phyloP scores from a whole-genome alignment of 108 stramenopile species.

The Fragilariopsis cylindrus region DNA sequence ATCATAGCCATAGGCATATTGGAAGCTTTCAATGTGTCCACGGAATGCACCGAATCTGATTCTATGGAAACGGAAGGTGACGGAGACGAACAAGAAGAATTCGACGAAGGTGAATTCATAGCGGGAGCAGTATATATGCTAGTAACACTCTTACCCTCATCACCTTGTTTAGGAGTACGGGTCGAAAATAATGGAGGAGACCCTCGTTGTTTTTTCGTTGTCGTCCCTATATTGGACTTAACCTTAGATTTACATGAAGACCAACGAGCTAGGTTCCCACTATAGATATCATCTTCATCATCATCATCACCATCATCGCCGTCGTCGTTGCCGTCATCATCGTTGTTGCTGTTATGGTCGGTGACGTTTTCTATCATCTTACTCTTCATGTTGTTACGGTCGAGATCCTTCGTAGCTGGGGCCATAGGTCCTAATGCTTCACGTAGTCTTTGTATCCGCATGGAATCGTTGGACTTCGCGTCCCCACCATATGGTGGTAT shows the following conservation, averaged over 20 bases:
- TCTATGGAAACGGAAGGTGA: neutral
- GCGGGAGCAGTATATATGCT: neutral
- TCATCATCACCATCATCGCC: no score
- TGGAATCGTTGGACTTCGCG: neutral
- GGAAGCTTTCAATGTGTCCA: neutral
- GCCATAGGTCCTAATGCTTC: conserved; percentile 10
- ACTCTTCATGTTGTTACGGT: neutral
- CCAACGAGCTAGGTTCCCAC: neutral
- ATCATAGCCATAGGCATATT: neutral
- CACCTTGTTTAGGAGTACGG: neutral
- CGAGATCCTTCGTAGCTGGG: neutral
- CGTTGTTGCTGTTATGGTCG: no score
- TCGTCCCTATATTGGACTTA: neutral
- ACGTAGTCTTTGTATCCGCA: neutral
- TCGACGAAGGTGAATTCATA: neutral
- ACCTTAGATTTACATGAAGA: neutral
- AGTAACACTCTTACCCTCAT: neutral
- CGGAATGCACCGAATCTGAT: neutral
- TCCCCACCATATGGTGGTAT: neutral
- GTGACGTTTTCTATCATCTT: no score
- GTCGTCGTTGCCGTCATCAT: no score
- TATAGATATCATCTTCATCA: neutral
- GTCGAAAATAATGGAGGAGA: neutral
- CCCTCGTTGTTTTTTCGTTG: neutral
- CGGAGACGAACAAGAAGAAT: neutral